These are phyloP conservation scores for Knufia fluminis DNA, from an alignment of 2,329 filamentous ascomycete genomes.

Conservation along the genomic window DNA sequence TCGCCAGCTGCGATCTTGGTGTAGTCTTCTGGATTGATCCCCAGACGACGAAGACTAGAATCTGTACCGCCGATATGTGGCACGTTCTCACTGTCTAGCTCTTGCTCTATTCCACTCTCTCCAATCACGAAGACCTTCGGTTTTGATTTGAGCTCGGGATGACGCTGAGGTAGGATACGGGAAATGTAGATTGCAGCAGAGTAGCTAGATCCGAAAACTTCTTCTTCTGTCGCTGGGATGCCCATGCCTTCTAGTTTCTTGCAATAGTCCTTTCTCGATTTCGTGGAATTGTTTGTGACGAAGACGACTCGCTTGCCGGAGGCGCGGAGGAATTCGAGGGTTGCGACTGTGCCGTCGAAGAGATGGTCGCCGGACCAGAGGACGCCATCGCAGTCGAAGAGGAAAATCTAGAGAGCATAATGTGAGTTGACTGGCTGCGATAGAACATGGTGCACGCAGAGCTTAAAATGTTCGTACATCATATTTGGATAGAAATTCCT, in stretches of 20 bases:
- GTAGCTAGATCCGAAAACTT: conserved; percentile 94
- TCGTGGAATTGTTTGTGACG: conserved; percentile 98
- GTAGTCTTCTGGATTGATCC: conserved; percentile 75
- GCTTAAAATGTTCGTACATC: conserved; percentile 62
- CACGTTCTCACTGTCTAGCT: conserved; percentile 70
- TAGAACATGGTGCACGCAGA: not conserved
- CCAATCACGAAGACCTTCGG: conserved; percentile 93
- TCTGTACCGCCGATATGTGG: conserved; percentile 82
- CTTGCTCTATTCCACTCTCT: conserved; percentile 82
- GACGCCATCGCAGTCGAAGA: conserved; percentile 97
- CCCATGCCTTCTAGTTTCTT: conserved; percentile 78
- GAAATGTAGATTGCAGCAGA: conserved; percentile 93
- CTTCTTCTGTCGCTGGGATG: conserved; percentile 62
- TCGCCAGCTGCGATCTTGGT: conserved; percentile 60
- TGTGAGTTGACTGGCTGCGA: conserved; percentile 5
- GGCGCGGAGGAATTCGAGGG: conserved; percentile 68
- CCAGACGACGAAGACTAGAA: conserved; percentile 58
- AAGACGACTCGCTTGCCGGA: conserved; percentile 89
- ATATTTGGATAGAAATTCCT: conserved; percentile 78
- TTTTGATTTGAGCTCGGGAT: conserved; percentile 46
- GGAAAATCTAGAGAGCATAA: conserved; percentile 56
- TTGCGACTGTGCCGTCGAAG: conserved; percentile 77
- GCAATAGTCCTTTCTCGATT: conserved; percentile 83
- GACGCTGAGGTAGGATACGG: conserved; percentile 56
- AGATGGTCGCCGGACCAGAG: conserved; percentile 92